Evolutionary conservation across 2,329 filamentous ascomycete genomes (phyloP).

Genomic region (Pseudogymnoascus sp.): DNA sequence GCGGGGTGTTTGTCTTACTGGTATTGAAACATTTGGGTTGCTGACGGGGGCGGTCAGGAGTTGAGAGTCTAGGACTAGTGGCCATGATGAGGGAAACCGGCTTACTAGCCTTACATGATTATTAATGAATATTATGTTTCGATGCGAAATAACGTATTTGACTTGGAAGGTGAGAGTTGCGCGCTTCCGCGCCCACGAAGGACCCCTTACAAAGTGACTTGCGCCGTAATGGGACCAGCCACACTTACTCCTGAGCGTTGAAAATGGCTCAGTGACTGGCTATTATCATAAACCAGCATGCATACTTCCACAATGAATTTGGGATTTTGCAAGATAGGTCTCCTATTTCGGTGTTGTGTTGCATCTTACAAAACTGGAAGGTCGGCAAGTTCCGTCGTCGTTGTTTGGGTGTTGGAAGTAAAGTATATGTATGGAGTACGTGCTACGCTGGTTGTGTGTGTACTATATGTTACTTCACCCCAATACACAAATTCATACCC

Average conservation of each 20-base stretch:
- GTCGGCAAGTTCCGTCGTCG: conserved; percentile 24
- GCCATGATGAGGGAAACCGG: neutral
- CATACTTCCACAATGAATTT: neutral
- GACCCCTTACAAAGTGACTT: neutral
- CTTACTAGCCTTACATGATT: neutral
- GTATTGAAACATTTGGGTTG: neutral
- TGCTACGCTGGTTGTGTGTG: neutral
- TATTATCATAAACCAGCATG: neutral
- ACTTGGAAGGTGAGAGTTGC: conserved; percentile 50
- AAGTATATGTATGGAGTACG: neutral
- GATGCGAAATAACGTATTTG: conserved; percentile 32
- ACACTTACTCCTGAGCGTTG: neutral
- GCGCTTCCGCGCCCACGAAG: neutral
- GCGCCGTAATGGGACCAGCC: neutral
- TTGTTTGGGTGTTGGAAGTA: conserved; percentile 7
- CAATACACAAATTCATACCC: conserved; percentile 2
- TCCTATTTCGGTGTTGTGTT: conserved; percentile 47
- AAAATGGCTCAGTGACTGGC: neutral
- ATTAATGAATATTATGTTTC: neutral
- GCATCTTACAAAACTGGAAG: conserved; percentile 70
- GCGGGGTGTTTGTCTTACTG: neutral
- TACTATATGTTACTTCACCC: neutral
- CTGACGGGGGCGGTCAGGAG: neutral
- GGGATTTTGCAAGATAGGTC: neutral
- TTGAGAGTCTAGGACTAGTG: neutral